Evolutionary conservation across 148 eudicot species (phyloP), one percentile per base, ranked within the genome.

Genomic region (Chenopodium formosanum): DNA sequence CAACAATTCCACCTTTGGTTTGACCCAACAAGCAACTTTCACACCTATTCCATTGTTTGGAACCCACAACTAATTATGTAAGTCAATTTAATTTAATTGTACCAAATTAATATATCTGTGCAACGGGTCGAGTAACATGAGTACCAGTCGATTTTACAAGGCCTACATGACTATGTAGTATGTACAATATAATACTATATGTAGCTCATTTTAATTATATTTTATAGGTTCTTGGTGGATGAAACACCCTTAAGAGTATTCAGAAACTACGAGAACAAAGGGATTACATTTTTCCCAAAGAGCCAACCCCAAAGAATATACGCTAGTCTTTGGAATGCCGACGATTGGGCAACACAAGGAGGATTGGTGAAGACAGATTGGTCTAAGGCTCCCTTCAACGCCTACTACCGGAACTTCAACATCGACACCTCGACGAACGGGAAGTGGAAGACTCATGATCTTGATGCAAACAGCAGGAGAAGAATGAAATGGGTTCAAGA

Each of bases 1-100:
- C 90, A 88, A 70, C 90, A 88, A 56, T 88, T 88, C 79, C 82
- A 88, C 52, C 87, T 88, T 17, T 88, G 90, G 90, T 88, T 88
- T 60, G 91, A 89, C 81, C 91, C 91, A 20, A 86, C 91, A 1
- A 64, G 25, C 46, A 83, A 82, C 77, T 86, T 85, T 70, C 89
- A 85, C 79, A 85, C 88, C 29, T 84, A 84, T 53, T 83, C 89
- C 73, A 58, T 89, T 32, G 74, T 87, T 69, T 87, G 88, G 89
- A 87, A 82, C 66, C 75, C 85, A 71, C 77, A 65, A 25, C 85
- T 81, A 13, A 82, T 85, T 82, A 78, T 81, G 87, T 84, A 86
- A 82, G 13, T 27, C 67, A 11, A 37, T 34, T 3, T 34, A 37
- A 37, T 37, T 37, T 34, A 37, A 37, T 37, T 37, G 44, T 37